Evolutionary conservation across 2,329 filamentous ascomycete species (phyloP), one percentile per base, ranked within the genome.

Genomic region (Fusarium anguioides): DNA sequence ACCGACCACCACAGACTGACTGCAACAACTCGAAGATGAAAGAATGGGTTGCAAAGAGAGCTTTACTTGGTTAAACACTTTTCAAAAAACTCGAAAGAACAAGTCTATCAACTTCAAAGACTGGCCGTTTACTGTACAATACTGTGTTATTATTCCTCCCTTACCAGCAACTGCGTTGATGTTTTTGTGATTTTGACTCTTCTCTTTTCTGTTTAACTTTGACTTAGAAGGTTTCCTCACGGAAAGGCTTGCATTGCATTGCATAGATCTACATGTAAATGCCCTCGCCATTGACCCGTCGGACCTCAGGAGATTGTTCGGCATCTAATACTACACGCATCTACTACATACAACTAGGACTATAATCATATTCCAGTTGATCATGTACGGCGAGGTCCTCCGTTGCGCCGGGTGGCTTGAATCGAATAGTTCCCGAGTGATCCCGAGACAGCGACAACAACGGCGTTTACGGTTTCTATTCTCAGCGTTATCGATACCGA

Each of bases 301-400:
- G 65, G 65, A 24, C 40, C 23, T 61, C 46, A 65, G 65, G 66
- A 68, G 66, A 69, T 62, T 54, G 44, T 63, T 68, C 65, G 66
- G 66, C 56, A 66, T 68, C 44, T 53, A 55, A 66, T 61, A 55
- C 42, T 40, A 59, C 40, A 56, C 56, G 33, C 37, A 65, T 41
- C 61, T 51, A 42, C 61, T 51, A 42, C 39, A 21, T 51, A 23
- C 60, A 47, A 39, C 17, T 68, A 45, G 29, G 56, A 35, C 39
- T 54, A 41, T 61, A 53, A 60, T 23, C 37, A 44, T 57, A 52
- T 61, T 66, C 47, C 14, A 51, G 39, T 40, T 52, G 49, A 68
- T 57, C 53, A 68, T 68, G 65, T 60, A 60, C 65, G 64, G 65
- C 54, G 54, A 40, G 40, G 35, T 52, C 45, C 51, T 68, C 65